These are phyloP conservation scores for Trametopsis cervina DNA, from an alignment of 768 basidiomycete genomes.

Conservation along the genomic window DNA sequence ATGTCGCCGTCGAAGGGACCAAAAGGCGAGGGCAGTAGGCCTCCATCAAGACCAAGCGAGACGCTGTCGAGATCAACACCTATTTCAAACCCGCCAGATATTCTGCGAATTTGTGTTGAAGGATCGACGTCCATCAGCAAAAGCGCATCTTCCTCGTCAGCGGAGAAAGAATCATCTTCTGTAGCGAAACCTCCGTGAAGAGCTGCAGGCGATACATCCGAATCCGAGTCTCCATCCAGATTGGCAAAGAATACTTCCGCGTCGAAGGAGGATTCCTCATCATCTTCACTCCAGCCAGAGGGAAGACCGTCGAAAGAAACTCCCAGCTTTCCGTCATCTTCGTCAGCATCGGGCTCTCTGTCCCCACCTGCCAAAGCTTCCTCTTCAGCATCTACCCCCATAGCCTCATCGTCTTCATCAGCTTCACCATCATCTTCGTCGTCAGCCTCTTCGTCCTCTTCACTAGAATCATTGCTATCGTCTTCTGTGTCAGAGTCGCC, in stretches of 20 bases:
- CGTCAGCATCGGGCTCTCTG: conserved; percentile 20
- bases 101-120: conserved; percentile 19
- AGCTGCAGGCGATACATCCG: conserved; percentile 41
- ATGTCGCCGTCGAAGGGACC: conserved; percentile 11
- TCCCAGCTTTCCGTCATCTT: conserved; percentile 23
- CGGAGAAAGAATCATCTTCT: conserved; percentile 20
- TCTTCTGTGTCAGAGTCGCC: conserved; percentile 59
- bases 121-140: conserved; percentile 24
- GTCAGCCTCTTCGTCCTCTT: conserved; percentile 27
- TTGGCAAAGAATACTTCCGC: conserved; percentile 82
- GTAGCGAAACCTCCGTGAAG: conserved; percentile 31
- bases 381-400: conserved; percentile 24
- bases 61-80: conserved; percentile 23
- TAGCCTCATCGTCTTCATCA: conserved; percentile 26
- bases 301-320: conserved; percentile 55
- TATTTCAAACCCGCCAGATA: conserved; percentile 19
- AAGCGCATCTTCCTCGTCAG: conserved; percentile 22
- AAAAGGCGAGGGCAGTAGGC: conserved; percentile 13
- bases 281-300: conserved; percentile 75
- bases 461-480: conserved; percentile 49
- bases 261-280: conserved; percentile 69
- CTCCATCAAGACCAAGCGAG: conserved; percentile 22
- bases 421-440: conserved; percentile 57
- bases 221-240: conserved; percentile 51
- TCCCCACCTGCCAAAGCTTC: conserved; percentile 15